These are phyloP conservation scores for Neofusicoccum sp. DNA, from an alignment of 2,329 filamentous ascomycete genomes.

Conservation along the genomic window DNA sequence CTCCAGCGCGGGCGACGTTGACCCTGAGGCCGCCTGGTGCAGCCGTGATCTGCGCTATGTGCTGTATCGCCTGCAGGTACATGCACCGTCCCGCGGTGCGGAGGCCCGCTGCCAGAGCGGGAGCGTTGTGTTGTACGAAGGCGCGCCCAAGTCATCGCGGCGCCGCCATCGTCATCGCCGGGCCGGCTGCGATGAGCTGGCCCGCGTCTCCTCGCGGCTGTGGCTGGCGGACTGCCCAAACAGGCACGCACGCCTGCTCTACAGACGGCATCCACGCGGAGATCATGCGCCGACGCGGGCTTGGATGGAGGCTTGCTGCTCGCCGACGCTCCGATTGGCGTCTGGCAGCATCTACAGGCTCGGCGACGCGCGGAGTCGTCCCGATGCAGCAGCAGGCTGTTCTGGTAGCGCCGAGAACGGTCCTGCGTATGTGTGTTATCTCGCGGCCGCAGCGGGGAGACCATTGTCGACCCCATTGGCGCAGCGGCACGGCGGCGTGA, in stretches of 20 bases:
- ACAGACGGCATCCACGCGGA: not conserved
- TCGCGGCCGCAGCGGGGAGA: constrained; percentile 1
- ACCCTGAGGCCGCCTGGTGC: not conserved
- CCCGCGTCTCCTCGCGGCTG: constrained; percentile 4
- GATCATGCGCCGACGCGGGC: constrained; percentile 5
- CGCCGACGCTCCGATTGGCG: not conserved
- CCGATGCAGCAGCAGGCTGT: constrained; percentile 15
- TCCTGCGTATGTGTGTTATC: not conserved
- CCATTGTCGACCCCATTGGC: not conserved
- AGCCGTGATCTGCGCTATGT: constrained; percentile 14
- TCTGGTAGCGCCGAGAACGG: constrained; percentile 4
- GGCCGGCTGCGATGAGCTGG: constrained; percentile 6
- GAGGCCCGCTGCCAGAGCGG: not conserved
- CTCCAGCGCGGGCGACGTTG: not conserved
- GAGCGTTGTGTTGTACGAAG: constrained; percentile 1
- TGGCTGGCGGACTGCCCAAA: constrained; percentile 12
- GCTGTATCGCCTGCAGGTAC: constrained; percentile 15
- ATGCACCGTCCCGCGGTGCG: constrained; percentile 1
- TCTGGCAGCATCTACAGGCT: not conserved
- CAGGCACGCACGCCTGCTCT: not conserved
- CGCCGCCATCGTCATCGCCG: not conserved
- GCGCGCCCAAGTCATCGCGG: not conserved
- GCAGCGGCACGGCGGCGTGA: not conserved
- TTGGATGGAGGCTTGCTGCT: not conserved
- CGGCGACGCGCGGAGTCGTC: not conserved